Base-by-base conservation (phyloP, 345 rosid genomes). In the Theobroma cacao region DNA sequence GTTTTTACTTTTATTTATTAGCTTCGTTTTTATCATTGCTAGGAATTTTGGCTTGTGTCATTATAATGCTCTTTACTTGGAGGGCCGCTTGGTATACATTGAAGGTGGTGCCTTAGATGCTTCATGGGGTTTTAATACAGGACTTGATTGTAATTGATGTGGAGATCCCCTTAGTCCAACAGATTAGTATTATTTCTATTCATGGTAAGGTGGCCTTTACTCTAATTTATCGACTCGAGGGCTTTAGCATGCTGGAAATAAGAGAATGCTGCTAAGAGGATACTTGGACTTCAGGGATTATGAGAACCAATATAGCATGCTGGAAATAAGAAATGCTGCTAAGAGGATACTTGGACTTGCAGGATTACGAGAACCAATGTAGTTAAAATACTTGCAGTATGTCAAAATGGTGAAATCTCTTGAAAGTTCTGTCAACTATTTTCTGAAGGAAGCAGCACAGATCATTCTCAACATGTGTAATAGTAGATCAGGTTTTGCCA, bases 21-120 rank as follows among this genome's bases (percentile, higher is more conserved):
- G 65, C 38, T 59, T 58, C 67, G 15, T 58, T 75, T n/a, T 74
- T 15, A 28, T 75, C 38, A 40, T 75, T 75, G 55, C 77, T 60
- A 28, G 77, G 68, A 59, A 75, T 31, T 74, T 26, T 75, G 77
- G 38, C 33, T 40, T 22, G n/a, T 75, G 52, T 9, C 20, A 58
- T 41, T 41, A 31, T 0, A 10, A 41, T 13, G 55, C 26, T 58
- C 59, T 38, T 26, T 17, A 41, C 48, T 31, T 56, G 62, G 76
- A 55, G 36, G 31, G 20, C 31, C 24, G 24, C 48, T 55, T 55
- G 76, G 33, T 55, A 6, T 24, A 14, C 20, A 10, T 30, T 70
- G 33, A 15, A 73, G 4, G 47, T 11, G 45, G 65, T 38, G n/a
- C 76, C 14, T 59, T 15, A 2, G n/a, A 41, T 70, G 8, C 7